phyloP scores from a whole-genome alignment of 371 early-diverging fungal genomes.

The Apophysomyces ossiformis region DNA sequence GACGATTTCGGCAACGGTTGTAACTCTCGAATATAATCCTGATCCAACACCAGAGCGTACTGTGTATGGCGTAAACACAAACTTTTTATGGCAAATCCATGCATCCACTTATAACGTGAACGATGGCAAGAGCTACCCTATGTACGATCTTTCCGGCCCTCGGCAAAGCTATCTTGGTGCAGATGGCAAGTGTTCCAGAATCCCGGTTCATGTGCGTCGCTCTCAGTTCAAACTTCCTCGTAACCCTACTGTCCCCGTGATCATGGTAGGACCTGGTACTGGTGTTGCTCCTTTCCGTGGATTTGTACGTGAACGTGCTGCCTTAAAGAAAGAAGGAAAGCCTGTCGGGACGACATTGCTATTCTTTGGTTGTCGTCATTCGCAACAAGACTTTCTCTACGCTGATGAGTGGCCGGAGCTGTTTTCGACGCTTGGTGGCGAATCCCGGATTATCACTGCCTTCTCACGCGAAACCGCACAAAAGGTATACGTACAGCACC shows the following conservation, averaged over 20 bases:
- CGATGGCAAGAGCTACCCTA: slow-evolving; percentile 28
- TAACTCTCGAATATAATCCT: slow-evolving; percentile 82
- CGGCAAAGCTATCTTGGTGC: slow-evolving; percentile 35
- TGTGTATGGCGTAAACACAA: slow-evolving; percentile 79
- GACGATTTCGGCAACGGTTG: slow-evolving; percentile 82
- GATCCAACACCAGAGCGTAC: slow-evolving; percentile 47
- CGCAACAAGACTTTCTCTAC: slow-evolving; percentile 87
- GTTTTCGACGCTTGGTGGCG: slow-evolving; percentile 61
- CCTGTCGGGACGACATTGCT: slow-evolving; percentile 83
- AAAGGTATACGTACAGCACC: slow-evolving; percentile 92
- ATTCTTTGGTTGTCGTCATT: slow-evolving; percentile 92
- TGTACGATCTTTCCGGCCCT: slow-evolving; percentile 58
- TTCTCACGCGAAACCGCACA: slow-evolving; percentile 82
- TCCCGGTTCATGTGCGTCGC: slow-evolving; percentile 88
- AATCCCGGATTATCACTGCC: slow-evolving; percentile 78
- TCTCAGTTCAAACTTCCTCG: slow-evolving; percentile 89
- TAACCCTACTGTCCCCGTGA: slow-evolving; percentile 77
- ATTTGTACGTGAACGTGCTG: slow-evolving; percentile 89
- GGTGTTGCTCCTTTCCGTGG: slow-evolving; percentile 98
- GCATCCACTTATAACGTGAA: slow-evolving; percentile 13
- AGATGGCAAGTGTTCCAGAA: slow-evolving; percentile 28
- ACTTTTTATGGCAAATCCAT: slow-evolving; percentile 66
- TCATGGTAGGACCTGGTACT: slow-evolving; percentile 98
- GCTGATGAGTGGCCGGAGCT: slow-evolving; percentile 77
- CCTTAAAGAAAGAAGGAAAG: slow-evolving; percentile 58